A percentile compares a stretch with the other conserved stretches of the same genome.
Conservation (phyloP, 306 rosid species). For the Cicer bijugum region DNA sequence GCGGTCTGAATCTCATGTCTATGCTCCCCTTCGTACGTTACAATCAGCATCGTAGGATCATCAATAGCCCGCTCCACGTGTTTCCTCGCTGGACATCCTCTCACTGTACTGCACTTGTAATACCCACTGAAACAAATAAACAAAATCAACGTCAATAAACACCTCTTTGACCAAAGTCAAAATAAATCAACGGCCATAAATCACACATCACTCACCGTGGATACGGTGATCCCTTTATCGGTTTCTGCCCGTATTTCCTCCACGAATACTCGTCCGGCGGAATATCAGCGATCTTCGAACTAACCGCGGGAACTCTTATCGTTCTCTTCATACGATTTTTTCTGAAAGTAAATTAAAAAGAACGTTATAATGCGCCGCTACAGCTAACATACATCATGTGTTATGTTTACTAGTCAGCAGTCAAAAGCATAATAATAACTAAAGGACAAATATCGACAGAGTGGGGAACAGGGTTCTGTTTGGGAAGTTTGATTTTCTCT, state of each 20-base stretch:
- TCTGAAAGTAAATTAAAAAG: conserved; percentile 48
- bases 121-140: conserved; percentile 60
- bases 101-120: conserved; percentile 78
- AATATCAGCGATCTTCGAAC: conserved; percentile 83
- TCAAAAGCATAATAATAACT: conserved; percentile 1
- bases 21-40: conserved; percentile 92
- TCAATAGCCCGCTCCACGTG: conserved; percentile 85
- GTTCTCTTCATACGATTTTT: conserved; percentile 73
- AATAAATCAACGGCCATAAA: background rate
- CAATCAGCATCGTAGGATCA: conserved; percentile 82
- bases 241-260: conserved; percentile 94
- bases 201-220: conserved; percentile 61
- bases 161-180: conserved; percentile 29
- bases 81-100: conserved; percentile 89
- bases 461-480: background rate
- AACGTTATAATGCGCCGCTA: background rate
- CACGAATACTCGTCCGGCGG: conserved; percentile 86
- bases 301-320: conserved; percentile 75
- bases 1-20: conserved; percentile 54
- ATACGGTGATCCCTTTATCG: conserved; percentile 87
- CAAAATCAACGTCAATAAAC: conserved; percentile 20
- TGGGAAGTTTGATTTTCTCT: conserved; percentile 22
- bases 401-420: conserved; percentile 27
- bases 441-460: background rate
- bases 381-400: background rate